A percentile compares a stretch with the other conserved stretches of the same genome.
phyloP scores from a whole-genome alignment of 2,329 filamentous ascomycete species.

The Fusarium chlamydosporum region DNA sequence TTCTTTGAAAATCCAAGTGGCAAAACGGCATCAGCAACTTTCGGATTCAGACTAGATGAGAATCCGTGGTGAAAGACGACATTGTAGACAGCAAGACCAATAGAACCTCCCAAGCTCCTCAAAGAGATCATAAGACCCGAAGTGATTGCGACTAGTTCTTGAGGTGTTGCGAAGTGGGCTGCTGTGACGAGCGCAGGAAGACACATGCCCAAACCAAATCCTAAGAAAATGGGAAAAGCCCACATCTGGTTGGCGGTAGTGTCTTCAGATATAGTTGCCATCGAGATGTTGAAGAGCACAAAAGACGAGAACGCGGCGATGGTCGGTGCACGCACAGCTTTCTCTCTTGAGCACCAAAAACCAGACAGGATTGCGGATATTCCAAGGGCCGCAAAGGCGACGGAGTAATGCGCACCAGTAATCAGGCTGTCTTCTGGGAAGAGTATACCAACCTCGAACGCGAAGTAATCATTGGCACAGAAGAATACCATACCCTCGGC shows the following conservation, averaged over 20 bases:
- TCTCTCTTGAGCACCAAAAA: background rate
- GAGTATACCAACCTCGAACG: background rate
- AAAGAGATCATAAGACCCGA: slow-evolving; percentile 2
- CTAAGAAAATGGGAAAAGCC: background rate
- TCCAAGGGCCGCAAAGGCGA: background rate
- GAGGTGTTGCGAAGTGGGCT: slow-evolving; percentile 12
- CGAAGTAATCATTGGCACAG: slow-evolving; percentile 5
- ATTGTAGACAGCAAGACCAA: background rate
- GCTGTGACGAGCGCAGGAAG: slow-evolving; percentile 7
- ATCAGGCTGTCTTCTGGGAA: background rate
- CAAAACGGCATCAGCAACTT: slow-evolving; percentile 1
- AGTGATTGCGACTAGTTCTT: background rate
- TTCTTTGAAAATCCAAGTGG: slow-evolving; percentile 3
- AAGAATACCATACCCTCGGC: slow-evolving; percentile 7
- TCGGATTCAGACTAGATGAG: background rate
- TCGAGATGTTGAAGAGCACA: background rate
- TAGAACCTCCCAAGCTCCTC: slow-evolving; percentile 1
- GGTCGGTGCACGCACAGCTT: background rate
- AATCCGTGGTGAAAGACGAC: background rate
- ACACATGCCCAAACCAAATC: slow-evolving; percentile 3
- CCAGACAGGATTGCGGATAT: background rate
- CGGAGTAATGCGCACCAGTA: background rate
- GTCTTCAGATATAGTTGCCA: background rate
- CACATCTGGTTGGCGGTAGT: background rate
- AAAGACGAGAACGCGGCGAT: background rate